These are phyloP conservation scores for Lipomyces lipofer DNA, from an alignment of 805 yeast genomes.

Conservation along the genomic window DNA sequence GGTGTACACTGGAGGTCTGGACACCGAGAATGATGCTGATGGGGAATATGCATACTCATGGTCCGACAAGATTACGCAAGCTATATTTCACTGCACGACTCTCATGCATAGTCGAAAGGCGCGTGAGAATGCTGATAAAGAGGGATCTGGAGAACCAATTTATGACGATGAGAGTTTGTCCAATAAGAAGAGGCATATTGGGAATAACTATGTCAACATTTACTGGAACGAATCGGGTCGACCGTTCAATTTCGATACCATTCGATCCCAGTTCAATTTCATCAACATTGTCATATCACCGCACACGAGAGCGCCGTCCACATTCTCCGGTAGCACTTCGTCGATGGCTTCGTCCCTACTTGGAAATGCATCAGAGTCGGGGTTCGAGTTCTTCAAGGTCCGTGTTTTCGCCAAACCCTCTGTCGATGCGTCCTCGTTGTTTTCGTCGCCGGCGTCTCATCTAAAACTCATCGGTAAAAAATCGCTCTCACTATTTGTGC, in stretches of 20 bases:
- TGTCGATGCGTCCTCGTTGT: conserved; percentile 12
- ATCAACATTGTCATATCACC: conserved; percentile 78
- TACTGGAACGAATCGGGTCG: conserved; percentile 70
- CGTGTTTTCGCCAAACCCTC: conserved; percentile 16
- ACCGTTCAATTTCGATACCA: conserved; percentile 67
- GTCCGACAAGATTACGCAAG: conserved; percentile 68
- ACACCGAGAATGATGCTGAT: conserved; percentile 64
- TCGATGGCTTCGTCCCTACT: conserved; percentile 17
- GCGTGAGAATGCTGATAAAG: conserved; percentile 38
- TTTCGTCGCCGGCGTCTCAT: conserved; percentile 65
- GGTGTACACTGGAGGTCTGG: conserved; percentile 76
- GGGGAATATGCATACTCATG: conserved; percentile 76
- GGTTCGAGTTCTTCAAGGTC: conserved; percentile 25
- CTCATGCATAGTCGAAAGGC: conserved; percentile 61
- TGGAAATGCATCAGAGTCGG: conserved; percentile 5
- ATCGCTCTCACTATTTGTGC: conserved; percentile 60
- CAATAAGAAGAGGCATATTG: conserved; percentile 77
- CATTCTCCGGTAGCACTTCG: conserved; percentile 20
- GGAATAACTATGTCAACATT: conserved; percentile 79
- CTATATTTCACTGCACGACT: conserved; percentile 77
- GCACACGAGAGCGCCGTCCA: conserved; percentile 41
- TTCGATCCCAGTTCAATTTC: conserved; percentile 79
- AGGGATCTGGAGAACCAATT: conserved; percentile 1
- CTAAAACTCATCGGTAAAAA: conserved; percentile 65
- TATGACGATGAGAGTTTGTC: conserved; percentile 23